phyloP scores from a whole-genome alignment of 2,329 filamentous ascomycete species.

The Reticulascus tulasneorum region DNA sequence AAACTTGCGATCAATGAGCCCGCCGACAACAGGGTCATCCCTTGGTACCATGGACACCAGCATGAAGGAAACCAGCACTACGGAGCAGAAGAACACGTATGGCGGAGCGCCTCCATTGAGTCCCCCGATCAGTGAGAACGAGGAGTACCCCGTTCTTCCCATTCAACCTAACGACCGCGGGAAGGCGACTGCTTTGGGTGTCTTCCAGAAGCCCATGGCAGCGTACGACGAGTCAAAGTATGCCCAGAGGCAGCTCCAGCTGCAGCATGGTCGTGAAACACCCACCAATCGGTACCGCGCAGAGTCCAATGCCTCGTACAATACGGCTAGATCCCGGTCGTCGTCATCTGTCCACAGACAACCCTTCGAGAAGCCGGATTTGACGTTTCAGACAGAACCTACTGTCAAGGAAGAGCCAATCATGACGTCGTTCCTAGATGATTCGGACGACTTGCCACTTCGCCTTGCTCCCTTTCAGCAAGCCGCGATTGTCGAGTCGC shows the following conservation, averaged over 20 bases:
- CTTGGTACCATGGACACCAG: slow-evolving; percentile 25
- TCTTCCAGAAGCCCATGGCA: slow-evolving; percentile 65
- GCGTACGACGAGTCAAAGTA: slow-evolving; percentile 84
- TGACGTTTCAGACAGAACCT: slow-evolving; percentile 23
- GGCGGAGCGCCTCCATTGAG: slow-evolving; percentile 36
- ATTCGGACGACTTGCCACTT: slow-evolving; percentile 26
- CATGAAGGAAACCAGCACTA: slow-evolving; percentile 11
- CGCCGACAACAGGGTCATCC: slow-evolving; percentile 36
- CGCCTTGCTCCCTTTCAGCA: background rate
- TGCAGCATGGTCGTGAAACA: slow-evolving; percentile 70
- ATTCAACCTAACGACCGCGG: slow-evolving; percentile 73
- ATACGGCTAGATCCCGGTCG: slow-evolving; percentile 40
- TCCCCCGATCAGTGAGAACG: slow-evolving; percentile 64
- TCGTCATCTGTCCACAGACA: slow-evolving; percentile 39
- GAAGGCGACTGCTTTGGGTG: slow-evolving; percentile 69
- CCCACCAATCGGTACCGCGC: slow-evolving; percentile 44
- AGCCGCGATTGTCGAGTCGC: slow-evolving; percentile 28
- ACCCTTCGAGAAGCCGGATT: slow-evolving; percentile 27
- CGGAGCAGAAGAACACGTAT: slow-evolving; percentile 25
- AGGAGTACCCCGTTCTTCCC: slow-evolving; percentile 60
- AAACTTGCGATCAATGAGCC: slow-evolving; percentile 59
- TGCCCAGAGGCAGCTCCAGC: slow-evolving; percentile 73
- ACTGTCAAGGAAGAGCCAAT: slow-evolving; percentile 27
- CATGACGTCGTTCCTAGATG: slow-evolving; percentile 38
- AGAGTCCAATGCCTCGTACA: slow-evolving; percentile 40